Percentiles rank a stretch among this genome's conserved stretches.
phyloP scores from a whole-genome alignment of 2,329 filamentous ascomycete species.

The Ascochyta viciae-villosae region DNA sequence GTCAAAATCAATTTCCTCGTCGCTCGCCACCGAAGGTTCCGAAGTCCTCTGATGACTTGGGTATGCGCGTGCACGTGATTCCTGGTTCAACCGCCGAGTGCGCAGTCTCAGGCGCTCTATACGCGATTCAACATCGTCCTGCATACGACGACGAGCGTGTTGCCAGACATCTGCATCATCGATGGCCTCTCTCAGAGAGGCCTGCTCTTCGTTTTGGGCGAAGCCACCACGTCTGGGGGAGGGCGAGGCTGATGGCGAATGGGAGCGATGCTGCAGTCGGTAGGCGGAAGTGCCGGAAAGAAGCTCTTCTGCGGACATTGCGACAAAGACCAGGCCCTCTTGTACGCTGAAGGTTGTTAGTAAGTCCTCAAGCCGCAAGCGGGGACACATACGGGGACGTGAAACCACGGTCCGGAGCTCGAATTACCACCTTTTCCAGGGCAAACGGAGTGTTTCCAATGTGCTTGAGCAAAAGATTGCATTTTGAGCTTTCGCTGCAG shows the following conservation, averaged over 20 bases:
- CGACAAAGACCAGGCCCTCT: conserved; percentile 90
- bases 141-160: conserved; percentile 32
- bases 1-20: conserved; percentile 35
- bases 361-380: conserved; percentile 10
- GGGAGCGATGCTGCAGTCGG: conserved; percentile 66
- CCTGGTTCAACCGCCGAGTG: conserved; percentile 18
- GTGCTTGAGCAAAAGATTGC: conserved; percentile 86
- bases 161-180: conserved; percentile 45
- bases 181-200: conserved; percentile 46
- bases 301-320: conserved; percentile 82
- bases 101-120: conserved; percentile 37
- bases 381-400: conserved; percentile 77
- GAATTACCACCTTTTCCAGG: conserved; percentile 85
- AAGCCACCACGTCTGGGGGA: conserved; percentile 32
- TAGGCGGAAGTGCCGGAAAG: conserved; percentile 76
- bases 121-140: conserved; percentile 37
- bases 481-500: conserved; percentile 85
- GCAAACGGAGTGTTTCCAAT: conserved; percentile 81
- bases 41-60: conserved; percentile 10
- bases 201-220: conserved; percentile 34
- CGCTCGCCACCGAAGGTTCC: conserved; percentile 15
- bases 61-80: conserved; percentile 4
- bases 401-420: conserved; percentile 80
- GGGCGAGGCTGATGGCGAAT: conserved; percentile 35
- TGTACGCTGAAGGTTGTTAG: conserved; percentile 69